Conservation (phyloP, 345 rosid genomes). For the Iberis pinnata region DNA sequence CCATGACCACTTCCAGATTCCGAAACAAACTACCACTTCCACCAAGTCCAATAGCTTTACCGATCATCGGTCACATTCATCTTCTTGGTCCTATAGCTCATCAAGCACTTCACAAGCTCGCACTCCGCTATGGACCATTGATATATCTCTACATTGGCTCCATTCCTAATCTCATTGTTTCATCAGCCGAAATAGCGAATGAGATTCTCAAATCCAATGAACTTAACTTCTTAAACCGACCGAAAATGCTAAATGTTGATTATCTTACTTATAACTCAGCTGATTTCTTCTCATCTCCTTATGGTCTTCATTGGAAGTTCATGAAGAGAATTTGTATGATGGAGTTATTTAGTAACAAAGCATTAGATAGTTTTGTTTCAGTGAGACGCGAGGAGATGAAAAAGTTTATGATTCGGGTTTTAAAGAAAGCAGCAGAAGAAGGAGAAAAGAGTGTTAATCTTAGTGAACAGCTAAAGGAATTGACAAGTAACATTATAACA, state of each 20-base stretch:
- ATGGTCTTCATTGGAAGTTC: slow-evolving; percentile 70
- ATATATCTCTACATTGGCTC: slow-evolving; percentile 62
- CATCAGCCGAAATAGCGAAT: slow-evolving; percentile 46
- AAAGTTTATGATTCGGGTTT: slow-evolving; percentile 33
- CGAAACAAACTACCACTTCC: slow-evolving; percentile 25
- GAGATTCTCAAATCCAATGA: slow-evolving; percentile 61
- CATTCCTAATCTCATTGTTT: slow-evolving; percentile 52
- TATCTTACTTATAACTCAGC: slow-evolving; percentile 72
- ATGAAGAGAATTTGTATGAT: slow-evolving; percentile 71
- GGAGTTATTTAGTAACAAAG: slow-evolving; percentile 48
- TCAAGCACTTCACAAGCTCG: slow-evolving; percentile 62
- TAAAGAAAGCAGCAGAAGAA: slow-evolving; percentile 36
- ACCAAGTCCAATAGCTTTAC: slow-evolving; percentile 46
- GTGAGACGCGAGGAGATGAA: slow-evolving; percentile 42
- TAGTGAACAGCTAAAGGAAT: slow-evolving; percentile 44
- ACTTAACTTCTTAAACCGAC: slow-evolving; percentile 45
- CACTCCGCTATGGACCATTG: slow-evolving; percentile 50
- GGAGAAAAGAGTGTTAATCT: slow-evolving; percentile 36
- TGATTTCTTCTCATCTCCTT: slow-evolving; percentile 59
- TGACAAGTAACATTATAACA: slow-evolving; percentile 52
- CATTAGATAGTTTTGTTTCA: slow-evolving; percentile 37
- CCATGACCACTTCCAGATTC: not conserved
- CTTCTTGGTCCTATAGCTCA: slow-evolving; percentile 47
- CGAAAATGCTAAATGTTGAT: slow-evolving; percentile 41
- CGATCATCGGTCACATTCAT: slow-evolving; percentile 45